Evolutionary conservation across 768 basidiomycete genomes (phyloP), one percentile per base, ranked within the genome.

Genomic region (Mycena leptocephala): DNA sequence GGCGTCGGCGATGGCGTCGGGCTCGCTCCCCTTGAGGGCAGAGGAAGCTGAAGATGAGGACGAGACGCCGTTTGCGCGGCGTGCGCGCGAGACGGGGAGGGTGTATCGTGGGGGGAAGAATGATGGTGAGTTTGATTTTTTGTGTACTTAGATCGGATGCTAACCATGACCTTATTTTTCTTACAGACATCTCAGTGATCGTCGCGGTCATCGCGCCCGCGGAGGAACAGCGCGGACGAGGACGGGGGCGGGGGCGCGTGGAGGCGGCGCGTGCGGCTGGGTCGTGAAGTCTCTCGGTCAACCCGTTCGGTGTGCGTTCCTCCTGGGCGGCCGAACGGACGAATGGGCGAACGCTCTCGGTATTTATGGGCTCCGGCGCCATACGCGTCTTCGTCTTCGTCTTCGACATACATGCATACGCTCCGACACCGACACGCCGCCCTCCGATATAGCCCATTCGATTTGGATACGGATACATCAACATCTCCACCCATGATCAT

Each of bases 31-130:
- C 7, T 13, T 37, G 35, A 20, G 7, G 14, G 70, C 20, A 37
- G 24, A 26, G 28, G 24, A 11, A n/a, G n/a, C n/a, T 11, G 46
- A n/a, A 13, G 83, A 82, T 2, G 82, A 80, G 22, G 83, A 85
- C 68, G 95, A 95, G 76, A 91, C 94, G 43, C 96, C 96, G n/a
- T 97, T 97, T 85, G 95, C 92, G 66, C 85, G 93, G n/a, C 89
- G 95, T 24, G 96, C 96, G 28, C 87, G 91, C 76, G 93, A 96
- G 79, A 90, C 90, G 64, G 96, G 96, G 20, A 90, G 91, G 80
- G 83, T 83, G 41, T 97, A 95, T 83, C 86, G 87, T 22, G 96
- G 96, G 48, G 96, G 96, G 35, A 97, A 97, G 87, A 90, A 91
- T 64, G 96, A 97, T 85, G 96, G 95, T 95, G 74, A 80, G 63